Evolutionary conservation across 768 basidiomycete genomes (phyloP).

Genomic region (Mycena metata): DNA sequence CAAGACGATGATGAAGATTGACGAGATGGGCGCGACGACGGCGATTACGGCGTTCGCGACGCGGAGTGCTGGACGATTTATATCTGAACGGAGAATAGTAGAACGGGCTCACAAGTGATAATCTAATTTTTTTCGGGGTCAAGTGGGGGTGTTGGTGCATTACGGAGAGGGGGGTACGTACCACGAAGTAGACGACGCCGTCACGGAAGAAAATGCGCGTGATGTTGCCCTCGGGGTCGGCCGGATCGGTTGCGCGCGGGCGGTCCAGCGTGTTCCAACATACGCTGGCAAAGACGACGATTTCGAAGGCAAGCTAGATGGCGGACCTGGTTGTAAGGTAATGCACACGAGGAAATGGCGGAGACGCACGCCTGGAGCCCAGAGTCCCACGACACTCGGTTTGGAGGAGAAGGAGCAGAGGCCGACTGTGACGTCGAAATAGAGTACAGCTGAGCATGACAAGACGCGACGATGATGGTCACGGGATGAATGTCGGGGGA

Average conservation of each 20-base stretch:
- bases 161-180: background rate
- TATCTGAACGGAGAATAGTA: background rate
- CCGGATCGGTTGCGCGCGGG: conserved; percentile 27
- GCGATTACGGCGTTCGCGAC: conserved; percentile 21
- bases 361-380: conserved; percentile 46
- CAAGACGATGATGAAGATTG: conserved; percentile 26
- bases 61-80: conserved; percentile 5
- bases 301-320: conserved; percentile 47
- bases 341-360: background rate
- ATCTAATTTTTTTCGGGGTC: background rate
- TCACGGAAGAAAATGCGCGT: conserved; percentile 18
- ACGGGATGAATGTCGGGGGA: background rate
- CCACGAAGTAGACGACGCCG: conserved; percentile 23
- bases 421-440: conserved; percentile 29
- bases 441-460: background rate
- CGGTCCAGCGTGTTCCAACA: conserved; percentile 48
- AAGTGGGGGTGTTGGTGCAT: background rate
- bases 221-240: conserved; percentile 1
- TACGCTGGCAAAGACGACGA: conserved; percentile 45
- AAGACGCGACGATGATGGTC: too few relatives aligned
- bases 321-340: background rate
- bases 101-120: background rate
- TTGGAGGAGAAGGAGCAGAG: conserved; percentile 41
- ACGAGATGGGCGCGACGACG: conserved; percentile 20
- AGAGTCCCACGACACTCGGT: conserved; percentile 43